A percentile compares a stretch with the other conserved stretches of the same genome.
These are phyloP conservation scores for Coemansia sp. DNA, from an alignment of 192 early-diverging fungal species.

Conservation along the genomic window DNA sequence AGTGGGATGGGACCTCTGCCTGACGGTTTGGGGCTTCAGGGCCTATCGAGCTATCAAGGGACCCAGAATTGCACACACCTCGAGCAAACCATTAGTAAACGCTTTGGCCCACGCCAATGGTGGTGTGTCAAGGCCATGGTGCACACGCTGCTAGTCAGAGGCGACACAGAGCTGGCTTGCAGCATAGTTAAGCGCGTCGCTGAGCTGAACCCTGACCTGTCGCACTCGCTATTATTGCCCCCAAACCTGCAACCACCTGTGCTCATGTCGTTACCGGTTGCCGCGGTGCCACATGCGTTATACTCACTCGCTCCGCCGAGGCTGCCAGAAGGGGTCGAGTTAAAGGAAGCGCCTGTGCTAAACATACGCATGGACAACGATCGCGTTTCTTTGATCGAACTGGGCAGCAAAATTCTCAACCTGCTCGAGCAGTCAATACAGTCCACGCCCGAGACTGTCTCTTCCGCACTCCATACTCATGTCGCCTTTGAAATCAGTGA, in stretches of 20 bases:
- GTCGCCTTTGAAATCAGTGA: background rate
- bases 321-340: background rate
- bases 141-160: constrained; percentile 33
- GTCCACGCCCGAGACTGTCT: background rate
- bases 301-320: background rate
- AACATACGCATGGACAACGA: background rate
- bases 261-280: background rate
- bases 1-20: background rate
- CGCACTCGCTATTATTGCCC: constrained; percentile 4
- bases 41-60: background rate
- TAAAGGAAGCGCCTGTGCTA: background rate
- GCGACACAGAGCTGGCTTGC: constrained; percentile 30
- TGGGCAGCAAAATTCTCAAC: background rate
- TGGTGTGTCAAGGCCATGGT: constrained; percentile 37
- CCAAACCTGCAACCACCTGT: background rate
- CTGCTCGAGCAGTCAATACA: background rate
- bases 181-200: constrained; percentile 5
- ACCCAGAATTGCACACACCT: background rate
- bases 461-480: background rate
- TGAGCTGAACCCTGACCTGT: background rate
- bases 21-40: too few species aligned
- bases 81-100: background rate
- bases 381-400: constrained; percentile 3
- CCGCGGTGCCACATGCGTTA: background rate
- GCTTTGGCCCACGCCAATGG: constrained; percentile 36